Evolutionary conservation across 192 early-diverging fungal genomes (phyloP), one percentile per base, ranked within the genome.

Genomic region (Rhizophagus sp.): DNA sequence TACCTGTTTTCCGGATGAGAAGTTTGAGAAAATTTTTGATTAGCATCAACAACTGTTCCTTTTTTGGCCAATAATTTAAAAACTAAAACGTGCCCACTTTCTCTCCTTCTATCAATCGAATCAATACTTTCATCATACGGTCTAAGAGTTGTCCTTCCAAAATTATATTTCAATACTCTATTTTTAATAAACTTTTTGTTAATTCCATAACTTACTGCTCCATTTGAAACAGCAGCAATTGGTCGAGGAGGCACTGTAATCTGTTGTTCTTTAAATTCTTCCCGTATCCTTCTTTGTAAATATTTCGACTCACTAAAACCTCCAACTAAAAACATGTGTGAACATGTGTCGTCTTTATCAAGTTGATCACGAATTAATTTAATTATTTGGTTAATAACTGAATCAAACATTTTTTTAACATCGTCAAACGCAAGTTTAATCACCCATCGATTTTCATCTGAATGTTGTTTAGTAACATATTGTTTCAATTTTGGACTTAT

Each of bases 301-400:
- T 89, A 89, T 22, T 82, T 73, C 2, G 83, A 85, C 30, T 86
- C 84, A 47, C 81, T 81, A 76, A 88, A 89, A 41, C 79, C 85
- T 75, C 73, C 87, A n/a, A 89, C 88, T 73, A 89, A 67, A 81
- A 88, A 89, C 19, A 87, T 85, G 6, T 84, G 81, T 19, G 83
- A 76, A 17, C 86, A 77, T 12, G 44, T 49, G 13, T 64, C 68
- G 3, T 79, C 63, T 47, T 82, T 77, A 3, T 76, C 70, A 39
- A 89, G 74, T 71, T 89, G 88, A 50, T 80, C 66, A 36, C 83
- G 50, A 44, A 89, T 87, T n/a, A 89, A 62, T 22, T 80, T 65
- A 1, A 87, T 63, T 24, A 89, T 84, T 36, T 79, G 36, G 7
- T 82, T 76, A 4, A 86, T 66, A 2, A 88, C 82, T 0, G 87